Evolutionary conservation across 306 rosid genomes (phyloP), one percentile per base, ranked within the genome.

Genomic region (Quercus alba): DNA sequence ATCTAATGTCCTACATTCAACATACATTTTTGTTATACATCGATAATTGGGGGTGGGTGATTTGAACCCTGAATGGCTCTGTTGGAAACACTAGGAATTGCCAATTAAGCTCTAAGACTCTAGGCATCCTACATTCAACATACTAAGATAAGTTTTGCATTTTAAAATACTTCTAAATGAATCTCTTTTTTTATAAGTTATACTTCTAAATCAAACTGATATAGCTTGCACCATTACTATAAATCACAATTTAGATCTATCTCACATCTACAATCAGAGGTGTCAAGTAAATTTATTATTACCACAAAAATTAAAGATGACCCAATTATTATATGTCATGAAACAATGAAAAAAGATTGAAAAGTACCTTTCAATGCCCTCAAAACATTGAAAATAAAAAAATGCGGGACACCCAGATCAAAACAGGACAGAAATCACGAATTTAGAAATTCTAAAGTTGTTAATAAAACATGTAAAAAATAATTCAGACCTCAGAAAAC

Each of bases 1-100:
- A 74, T 96, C 98, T 77, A 96, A 83, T 56, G 88, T 90, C 80
- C 98, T 96, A 77, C 70, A 81, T 81, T 55, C 58, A 73, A 78
- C 25, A 78, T 2, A 41, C 46, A 41, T 41, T 41, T 41, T 41
- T 41, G 46, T 41, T 41, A 41, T 41, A 8, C 46, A 41, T 41
- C 3, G 0, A 41, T 41, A 1, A 41, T 41, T 8, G 46, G 46
- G 12, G 46, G 11, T 41, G 11, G 46, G 3, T 2, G 3, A 41
- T 41, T 41, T 41, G 12, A 41, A 41, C 0, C 46, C 0, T 41
- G 46, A 41, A 41, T 41, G 1, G 11, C 3, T 41, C 3, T 41
- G 2, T 41, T 41, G 46, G 46, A 41, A 2, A 41, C 1, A 41
- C 46, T 41, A 41, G 3, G 46, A 41, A 41, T 41, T 41, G 46